These are phyloP conservation scores for Umbelopsis sp. DNA, from an alignment of 192 early-diverging fungal genomes.

Conservation along the genomic window DNA sequence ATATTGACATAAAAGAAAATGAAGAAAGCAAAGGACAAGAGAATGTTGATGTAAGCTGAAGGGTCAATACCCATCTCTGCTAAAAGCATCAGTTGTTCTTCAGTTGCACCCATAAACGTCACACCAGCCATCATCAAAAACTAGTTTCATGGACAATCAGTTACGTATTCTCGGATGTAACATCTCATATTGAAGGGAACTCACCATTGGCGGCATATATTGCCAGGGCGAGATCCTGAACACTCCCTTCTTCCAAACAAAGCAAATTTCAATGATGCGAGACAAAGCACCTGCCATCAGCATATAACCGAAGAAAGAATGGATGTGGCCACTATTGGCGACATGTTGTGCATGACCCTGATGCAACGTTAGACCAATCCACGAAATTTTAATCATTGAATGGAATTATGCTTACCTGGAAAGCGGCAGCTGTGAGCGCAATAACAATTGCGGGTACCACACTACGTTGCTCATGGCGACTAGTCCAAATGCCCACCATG, in stretches of 20 bases:
- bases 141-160: constrained; percentile 22
- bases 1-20: constrained; percentile 57
- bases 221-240: constrained; percentile 39
- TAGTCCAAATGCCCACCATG: constrained; percentile 56
- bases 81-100: constrained; percentile 54
- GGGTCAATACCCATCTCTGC: constrained; percentile 52
- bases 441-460: constrained; percentile 66
- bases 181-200: constrained; percentile 18
- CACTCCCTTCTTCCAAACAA: constrained; percentile 41
- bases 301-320: constrained; percentile 67
- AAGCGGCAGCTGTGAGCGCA: constrained; percentile 62
- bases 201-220: constrained; percentile 45
- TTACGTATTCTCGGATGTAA: not conserved
- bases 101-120: constrained; percentile 67
- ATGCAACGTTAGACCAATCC: not conserved
- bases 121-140: constrained; percentile 60
- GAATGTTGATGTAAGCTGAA: constrained; percentile 58
- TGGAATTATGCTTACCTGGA: constrained; percentile 38
- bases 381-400: not conserved
- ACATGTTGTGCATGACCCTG: constrained; percentile 58
- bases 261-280: constrained; percentile 61
- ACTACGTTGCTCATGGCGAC: constrained; percentile 49
- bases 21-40: constrained; percentile 61
- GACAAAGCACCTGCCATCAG: constrained; percentile 58
- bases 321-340: constrained; percentile 60